Conservation (phyloP, 2,329 filamentous ascomycete genomes). For the Verticillium zaregamsianum region DNA sequence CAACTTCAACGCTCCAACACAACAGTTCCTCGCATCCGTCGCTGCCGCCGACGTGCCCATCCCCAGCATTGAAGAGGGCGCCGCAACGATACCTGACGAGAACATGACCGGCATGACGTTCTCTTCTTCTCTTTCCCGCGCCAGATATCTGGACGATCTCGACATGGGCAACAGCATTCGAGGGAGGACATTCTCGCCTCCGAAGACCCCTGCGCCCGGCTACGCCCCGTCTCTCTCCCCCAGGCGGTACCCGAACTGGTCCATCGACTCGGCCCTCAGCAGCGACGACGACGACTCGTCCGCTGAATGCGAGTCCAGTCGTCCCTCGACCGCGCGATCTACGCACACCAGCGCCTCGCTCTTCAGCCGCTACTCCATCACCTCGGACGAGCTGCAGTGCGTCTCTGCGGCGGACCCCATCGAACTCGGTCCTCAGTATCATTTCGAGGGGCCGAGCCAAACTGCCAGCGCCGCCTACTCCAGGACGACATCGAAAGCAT, state of each 20-base stretch:
- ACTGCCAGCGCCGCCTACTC: background rate
- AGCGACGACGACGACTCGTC: slow-evolving; percentile 48
- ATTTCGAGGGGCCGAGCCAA: background rate
- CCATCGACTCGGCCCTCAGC: slow-evolving; percentile 52
- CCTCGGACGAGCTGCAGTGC: slow-evolving; percentile 53
- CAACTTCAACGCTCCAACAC: slow-evolving; percentile 52
- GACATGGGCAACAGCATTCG: slow-evolving; percentile 28
- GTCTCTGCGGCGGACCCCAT: slow-evolving; percentile 21
- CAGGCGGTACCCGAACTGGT: slow-evolving; percentile 54
- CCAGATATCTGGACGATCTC: slow-evolving; percentile 28
- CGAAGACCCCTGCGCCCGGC: slow-evolving; percentile 55
- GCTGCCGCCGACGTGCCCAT: slow-evolving; percentile 61
- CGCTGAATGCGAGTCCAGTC: slow-evolving; percentile 54
- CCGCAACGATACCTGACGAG: slow-evolving; percentile 37
- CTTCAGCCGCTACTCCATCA: slow-evolving; percentile 51
- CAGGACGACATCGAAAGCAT: slow-evolving; percentile 4
- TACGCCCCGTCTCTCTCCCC: slow-evolving; percentile 38
- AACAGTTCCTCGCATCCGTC: slow-evolving; percentile 64
- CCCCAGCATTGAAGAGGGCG: slow-evolving; percentile 56
- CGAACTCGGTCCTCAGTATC: background rate
- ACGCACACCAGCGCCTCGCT: slow-evolving; percentile 55
- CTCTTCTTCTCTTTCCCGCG: slow-evolving; percentile 11
- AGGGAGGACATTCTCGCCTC: slow-evolving; percentile 44
- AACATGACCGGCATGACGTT: slow-evolving; percentile 35
- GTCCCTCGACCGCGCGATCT: slow-evolving; percentile 56